Base-by-base conservation (phyloP, 2,329 filamentous ascomycete species). In the Trichoderma citrinoviride region DNA sequence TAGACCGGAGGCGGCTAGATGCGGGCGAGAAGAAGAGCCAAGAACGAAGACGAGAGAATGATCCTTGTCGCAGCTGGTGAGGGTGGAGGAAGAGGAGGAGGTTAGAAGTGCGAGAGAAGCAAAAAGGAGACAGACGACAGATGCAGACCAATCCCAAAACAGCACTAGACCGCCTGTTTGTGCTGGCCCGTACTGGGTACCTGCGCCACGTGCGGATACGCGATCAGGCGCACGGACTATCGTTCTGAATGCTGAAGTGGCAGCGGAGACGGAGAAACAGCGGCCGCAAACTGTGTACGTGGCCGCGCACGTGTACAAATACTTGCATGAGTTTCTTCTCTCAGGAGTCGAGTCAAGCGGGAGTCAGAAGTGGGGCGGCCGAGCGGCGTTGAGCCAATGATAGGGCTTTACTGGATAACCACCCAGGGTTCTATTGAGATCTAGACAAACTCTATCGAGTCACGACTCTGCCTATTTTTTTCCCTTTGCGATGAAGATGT, bases 381-480 rank as follows among this genome's bases (percentile, higher is more conserved):
- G 7, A 14, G 41, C 43, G 0, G 33, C 3, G 5, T 14, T n/a
- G 27, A 23, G 52, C 61, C 61, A 64, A 64, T 64, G 41, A 56
- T 8, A 41, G 61, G 15, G 52, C 29, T 14, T 3, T 2, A 2
- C 23, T 12, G 29, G 29, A 47, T 19, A 40, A n/a, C 61, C 43
- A 21, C 44, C 46, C 61, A 47, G 43, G 61, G 21, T 56, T 56
- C 61, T 43, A 64, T 53, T 44, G 41, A 64, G 61, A 64, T 64
- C 61, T 64, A 56, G 61, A 56, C 61, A 63, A 63, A 50, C 61
- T 64, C 61, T 54, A 62, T 62, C 60, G 49, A 62, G 49, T 62
- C 60, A 62, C 60, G 60, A 44, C 60, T 37, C 33, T 37, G 33
- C 33, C 33, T 37, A 10, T 10, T 1, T 37, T 37, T 37, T 37